These are phyloP conservation scores for Russula olivacea DNA, from an alignment of 768 basidiomycete genomes.

Conservation along the genomic window DNA sequence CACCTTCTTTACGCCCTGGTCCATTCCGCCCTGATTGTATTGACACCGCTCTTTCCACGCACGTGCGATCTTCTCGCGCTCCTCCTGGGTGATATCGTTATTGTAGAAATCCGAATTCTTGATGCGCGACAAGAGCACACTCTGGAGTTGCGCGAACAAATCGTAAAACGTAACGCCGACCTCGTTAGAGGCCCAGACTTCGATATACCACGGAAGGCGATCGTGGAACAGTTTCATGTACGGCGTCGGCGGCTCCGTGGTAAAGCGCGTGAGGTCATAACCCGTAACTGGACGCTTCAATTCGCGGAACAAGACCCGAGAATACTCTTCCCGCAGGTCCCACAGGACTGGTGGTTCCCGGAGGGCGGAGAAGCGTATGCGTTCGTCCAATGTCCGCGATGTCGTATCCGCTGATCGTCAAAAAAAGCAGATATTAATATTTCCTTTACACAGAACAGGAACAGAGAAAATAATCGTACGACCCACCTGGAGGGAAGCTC, in stretches of 20 bases:
- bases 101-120: slow-evolving; percentile 52
- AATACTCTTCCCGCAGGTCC: slow-evolving; percentile 45
- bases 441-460: no score
- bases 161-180: slow-evolving; percentile 57
- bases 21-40: slow-evolving; percentile 32
- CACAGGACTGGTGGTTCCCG: slow-evolving; percentile 38
- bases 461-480: neutral
- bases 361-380: slow-evolving; percentile 29
- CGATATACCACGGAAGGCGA: slow-evolving; percentile 62
- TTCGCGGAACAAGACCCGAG: slow-evolving; percentile 40
- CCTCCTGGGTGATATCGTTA: slow-evolving; percentile 43
- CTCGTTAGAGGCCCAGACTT: slow-evolving; percentile 41
- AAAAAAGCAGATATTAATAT: neutral
- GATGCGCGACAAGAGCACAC: slow-evolving; percentile 42
- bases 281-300: slow-evolving; percentile 40
- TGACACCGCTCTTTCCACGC: slow-evolving; percentile 45
- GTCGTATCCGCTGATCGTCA: slow-evolving; percentile 8
- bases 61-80: slow-evolving; percentile 39
- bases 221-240: slow-evolving; percentile 53
- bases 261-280: slow-evolving; percentile 50
- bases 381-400: slow-evolving; percentile 27
- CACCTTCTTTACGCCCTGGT: slow-evolving; percentile 47
- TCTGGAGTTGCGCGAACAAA: slow-evolving; percentile 44
- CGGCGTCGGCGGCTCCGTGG: slow-evolving; percentile 44
- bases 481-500: slow-evolving; percentile 26